A percentile compares a stretch with the other conserved stretches of the same genome.
phyloP scores from a whole-genome alignment of 306 rosid genomes.

The Comarum palustre region DNA sequence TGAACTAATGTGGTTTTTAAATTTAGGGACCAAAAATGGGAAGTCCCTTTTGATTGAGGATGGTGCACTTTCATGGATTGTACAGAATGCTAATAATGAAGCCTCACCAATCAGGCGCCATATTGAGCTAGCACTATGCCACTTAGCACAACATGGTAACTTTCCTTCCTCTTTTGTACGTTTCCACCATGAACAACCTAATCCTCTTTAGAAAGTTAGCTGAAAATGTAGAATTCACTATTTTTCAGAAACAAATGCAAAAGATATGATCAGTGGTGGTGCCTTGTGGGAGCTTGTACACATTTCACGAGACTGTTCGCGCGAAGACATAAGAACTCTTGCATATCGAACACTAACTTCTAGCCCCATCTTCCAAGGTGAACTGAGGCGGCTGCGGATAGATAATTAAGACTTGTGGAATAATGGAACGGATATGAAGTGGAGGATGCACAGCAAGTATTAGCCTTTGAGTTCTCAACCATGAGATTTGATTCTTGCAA shows the following conservation, averaged over 20 bases:
- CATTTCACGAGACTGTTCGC: constrained; percentile 80
- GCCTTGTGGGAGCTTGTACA: constrained; percentile 95
- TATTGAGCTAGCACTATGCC: constrained; percentile 94
- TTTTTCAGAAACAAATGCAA: constrained; percentile 76
- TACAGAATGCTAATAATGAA: constrained; percentile 86
- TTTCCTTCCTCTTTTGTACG: not conserved
- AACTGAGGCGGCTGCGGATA: constrained; percentile 68
- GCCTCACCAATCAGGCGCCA: constrained; percentile 89
- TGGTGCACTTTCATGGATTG: constrained; percentile 96
- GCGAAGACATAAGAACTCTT: constrained; percentile 87
- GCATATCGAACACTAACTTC: constrained; percentile 78
- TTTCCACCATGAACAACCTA: constrained; percentile 11
- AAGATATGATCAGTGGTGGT: constrained; percentile 86
- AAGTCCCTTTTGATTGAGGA: constrained; percentile 89
- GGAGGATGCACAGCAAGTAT: constrained; percentile 5
- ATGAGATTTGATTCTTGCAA: constrained; percentile 5
- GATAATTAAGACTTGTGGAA: constrained; percentile 33
- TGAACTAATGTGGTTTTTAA: not conserved
- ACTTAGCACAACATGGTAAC: constrained; percentile 92
- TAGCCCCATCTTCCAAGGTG: constrained; percentile 82
- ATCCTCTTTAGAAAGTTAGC: constrained; percentile 8
- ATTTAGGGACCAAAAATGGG: constrained; percentile 67
- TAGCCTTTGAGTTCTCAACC: constrained; percentile 6
- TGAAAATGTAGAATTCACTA: constrained; percentile 28
- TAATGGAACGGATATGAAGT: constrained; percentile 12